Evolutionary conservation across 2,329 filamentous ascomycete species (phyloP).

Genomic region (Epichloe brachyelytri): DNA sequence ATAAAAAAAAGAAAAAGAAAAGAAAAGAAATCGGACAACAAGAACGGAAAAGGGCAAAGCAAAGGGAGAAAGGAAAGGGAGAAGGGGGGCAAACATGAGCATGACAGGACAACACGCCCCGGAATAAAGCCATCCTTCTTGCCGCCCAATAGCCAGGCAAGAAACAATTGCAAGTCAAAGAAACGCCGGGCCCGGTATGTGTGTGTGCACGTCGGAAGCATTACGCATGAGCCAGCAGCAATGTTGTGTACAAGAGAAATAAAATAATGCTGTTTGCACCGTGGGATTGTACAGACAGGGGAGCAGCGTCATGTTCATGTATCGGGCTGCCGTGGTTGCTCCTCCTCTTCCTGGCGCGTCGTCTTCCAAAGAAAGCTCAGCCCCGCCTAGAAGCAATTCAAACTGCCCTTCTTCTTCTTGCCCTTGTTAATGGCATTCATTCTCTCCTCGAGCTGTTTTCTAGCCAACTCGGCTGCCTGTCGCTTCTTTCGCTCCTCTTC

Average conservation of each 20-base stretch:
- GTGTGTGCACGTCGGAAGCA: neutral
- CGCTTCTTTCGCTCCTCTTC: slow-evolving; percentile 95
- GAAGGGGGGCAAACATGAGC: neutral
- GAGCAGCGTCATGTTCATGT: neutral
- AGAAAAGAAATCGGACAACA: neutral
- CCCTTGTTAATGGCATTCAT: slow-evolving; percentile 82
- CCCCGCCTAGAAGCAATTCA: slow-evolving; percentile 80
- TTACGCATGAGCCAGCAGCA: neutral
- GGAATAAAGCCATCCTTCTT: neutral
- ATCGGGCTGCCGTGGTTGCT: neutral
- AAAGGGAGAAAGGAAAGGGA: no score
- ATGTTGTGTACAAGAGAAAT: neutral
- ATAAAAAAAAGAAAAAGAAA: neutral
- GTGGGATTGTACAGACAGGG: neutral
- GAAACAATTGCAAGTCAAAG: neutral
- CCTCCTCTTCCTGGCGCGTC: slow-evolving; percentile 1
- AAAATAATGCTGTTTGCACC: neutral
- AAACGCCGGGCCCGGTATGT: neutral
- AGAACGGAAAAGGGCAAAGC: neutral
- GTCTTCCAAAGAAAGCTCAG: slow-evolving; percentile 9
- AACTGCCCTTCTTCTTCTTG: slow-evolving; percentile 89
- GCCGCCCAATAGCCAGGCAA: neutral
- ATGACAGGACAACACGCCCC: neutral
- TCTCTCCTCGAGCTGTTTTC: slow-evolving; percentile 80
- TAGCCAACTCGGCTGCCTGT: slow-evolving; percentile 76